Percentiles rank a stretch among this genome's conserved stretches.
phyloP scores from a whole-genome alignment of 2,329 filamentous ascomycete species.

The Paraphoma chrysanthemicola region DNA sequence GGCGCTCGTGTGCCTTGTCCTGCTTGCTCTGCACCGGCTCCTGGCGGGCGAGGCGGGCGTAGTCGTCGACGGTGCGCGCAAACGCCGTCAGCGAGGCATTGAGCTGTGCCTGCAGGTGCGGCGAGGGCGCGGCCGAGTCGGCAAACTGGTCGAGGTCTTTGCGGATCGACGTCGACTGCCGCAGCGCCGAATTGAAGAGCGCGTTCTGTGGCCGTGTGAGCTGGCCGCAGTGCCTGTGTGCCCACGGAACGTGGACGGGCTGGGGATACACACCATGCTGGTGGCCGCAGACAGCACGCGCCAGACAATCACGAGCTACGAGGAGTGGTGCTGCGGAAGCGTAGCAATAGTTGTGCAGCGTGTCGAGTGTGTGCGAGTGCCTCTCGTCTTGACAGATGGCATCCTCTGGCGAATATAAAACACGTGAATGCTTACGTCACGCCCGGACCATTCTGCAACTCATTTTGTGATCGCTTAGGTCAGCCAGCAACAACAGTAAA shows the following conservation, averaged over 20 bases:
- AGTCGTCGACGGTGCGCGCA: constrained; percentile 90
- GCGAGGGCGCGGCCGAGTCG: constrained; percentile 63
- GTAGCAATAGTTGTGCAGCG: too few species aligned
- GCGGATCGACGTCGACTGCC: constrained; percentile 81
- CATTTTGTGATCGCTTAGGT: too few species aligned
- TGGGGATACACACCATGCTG: constrained; percentile 27
- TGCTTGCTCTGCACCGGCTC: constrained; percentile 92
- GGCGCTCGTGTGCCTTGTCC: constrained; percentile 84
- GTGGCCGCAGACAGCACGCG: neutral
- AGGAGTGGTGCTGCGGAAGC: too few species aligned
- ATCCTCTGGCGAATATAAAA: too few species aligned
- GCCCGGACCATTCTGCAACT: neutral
- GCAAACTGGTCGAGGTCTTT: constrained; percentile 76
- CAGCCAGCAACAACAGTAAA: neutral
- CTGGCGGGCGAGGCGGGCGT: constrained; percentile 81
- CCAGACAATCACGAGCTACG: constrained; percentile 5
- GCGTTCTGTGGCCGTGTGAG: constrained; percentile 66
- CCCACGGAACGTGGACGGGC: too few species aligned
- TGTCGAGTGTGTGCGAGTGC: constrained; percentile 14
- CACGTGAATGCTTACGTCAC: neutral
- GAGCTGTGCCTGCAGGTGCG: constrained; percentile 64
- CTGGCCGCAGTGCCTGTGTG: neutral
- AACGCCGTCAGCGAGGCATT: constrained; percentile 73
- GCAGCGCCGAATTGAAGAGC: constrained; percentile 83
- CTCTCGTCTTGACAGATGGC: constrained; percentile 39